Percentiles rank a stretch among this genome's conserved stretches.
These are phyloP conservation scores for Bisporella sp. DNA, from an alignment of 2,329 filamentous ascomycete species.

Conservation along the genomic window DNA sequence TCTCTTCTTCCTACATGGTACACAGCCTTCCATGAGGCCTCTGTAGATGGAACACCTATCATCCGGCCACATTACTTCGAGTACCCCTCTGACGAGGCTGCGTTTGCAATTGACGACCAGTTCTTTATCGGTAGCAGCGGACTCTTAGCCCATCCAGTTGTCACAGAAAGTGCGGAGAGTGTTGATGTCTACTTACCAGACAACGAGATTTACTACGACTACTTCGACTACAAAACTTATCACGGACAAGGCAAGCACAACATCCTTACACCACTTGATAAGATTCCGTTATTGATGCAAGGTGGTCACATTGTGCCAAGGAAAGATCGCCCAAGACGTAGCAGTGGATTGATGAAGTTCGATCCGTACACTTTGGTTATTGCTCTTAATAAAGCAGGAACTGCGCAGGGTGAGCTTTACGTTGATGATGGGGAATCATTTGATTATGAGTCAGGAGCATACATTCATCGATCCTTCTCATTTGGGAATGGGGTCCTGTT, in stretches of 20 bases:
- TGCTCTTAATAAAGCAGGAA: conserved; percentile 57
- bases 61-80: conserved; percentile 90
- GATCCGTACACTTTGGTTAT: conserved; percentile 93
- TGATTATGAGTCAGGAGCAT: conserved; percentile 78
- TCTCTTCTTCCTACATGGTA: conserved; percentile 90
- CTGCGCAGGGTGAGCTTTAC: conserved; percentile 79
- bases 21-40: conserved; percentile 89
- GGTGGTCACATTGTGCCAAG: conserved; percentile 89
- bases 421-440: conserved; percentile 92
- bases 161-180: conserved; percentile 64
- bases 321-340: conserved; percentile 80
- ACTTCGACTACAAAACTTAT: conserved; percentile 79
- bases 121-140: conserved; percentile 86
- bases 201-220: conserved; percentile 87
- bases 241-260: conserved; percentile 62
- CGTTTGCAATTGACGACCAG: conserved; percentile 89
- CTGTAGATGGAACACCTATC: conserved; percentile 76
- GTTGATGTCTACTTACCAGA: conserved; percentile 85
- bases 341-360: conserved; percentile 81
- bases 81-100: conserved; percentile 76
- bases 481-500: conserved; percentile 55
- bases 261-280: conserved; percentile 72
- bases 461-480: conserved; percentile 76
- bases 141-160: conserved; percentile 86
- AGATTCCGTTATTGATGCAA: conserved; percentile 84